phyloP scores from a whole-genome alignment of 129 eudicot species.

The Flaveria robusta region DNA sequence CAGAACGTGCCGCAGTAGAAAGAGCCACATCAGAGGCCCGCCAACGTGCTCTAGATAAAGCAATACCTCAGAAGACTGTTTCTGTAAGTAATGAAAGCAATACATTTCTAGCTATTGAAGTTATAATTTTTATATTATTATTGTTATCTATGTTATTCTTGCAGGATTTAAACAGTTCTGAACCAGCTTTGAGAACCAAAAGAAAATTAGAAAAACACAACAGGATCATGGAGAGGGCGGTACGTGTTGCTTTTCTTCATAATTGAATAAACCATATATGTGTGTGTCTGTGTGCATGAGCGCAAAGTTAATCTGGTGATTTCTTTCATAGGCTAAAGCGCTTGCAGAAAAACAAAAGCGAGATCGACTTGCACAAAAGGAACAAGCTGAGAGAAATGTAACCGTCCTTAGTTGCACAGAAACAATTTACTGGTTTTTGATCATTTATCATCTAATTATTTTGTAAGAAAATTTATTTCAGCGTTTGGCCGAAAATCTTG shows the following conservation, averaged over 20 bases:
- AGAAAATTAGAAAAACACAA: slow-evolving; percentile 73
- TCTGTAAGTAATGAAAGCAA: slow-evolving; percentile 42
- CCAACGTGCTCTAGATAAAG: slow-evolving; percentile 88
- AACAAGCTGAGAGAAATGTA: slow-evolving; percentile 95
- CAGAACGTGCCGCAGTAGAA: slow-evolving; percentile 95
- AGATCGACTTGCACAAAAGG: slow-evolving; percentile 75
- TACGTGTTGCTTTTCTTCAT: slow-evolving; percentile 31
- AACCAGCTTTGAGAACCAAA: slow-evolving; percentile 70
- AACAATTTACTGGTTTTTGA: slow-evolving; percentile 11
- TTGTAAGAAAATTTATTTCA: slow-evolving; percentile 41
- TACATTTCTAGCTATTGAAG: slow-evolving; percentile 19
- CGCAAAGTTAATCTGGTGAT: slow-evolving; percentile 23
- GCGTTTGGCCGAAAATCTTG: slow-evolving; percentile 73
- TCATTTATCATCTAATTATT: slow-evolving; percentile 1
- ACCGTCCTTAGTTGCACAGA: background rate
- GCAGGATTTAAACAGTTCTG: slow-evolving; percentile 67
- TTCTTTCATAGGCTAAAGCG: slow-evolving; percentile 69
- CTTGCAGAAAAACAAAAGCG: slow-evolving; percentile 92
- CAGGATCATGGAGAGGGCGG: slow-evolving; percentile 77
- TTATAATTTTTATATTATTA: slow-evolving; percentile 9
- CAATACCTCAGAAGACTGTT: slow-evolving; percentile 53
- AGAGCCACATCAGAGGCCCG: slow-evolving; percentile 91
- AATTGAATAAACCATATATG: background rate
- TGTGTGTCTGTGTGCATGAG: background rate
- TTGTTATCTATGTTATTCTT: slow-evolving; percentile 19